Percentiles rank a stretch among this genome's conserved stretches.
Conservation (phyloP, 495 filamentous ascomycete species). For the Penicillium dipodomyicola region DNA sequence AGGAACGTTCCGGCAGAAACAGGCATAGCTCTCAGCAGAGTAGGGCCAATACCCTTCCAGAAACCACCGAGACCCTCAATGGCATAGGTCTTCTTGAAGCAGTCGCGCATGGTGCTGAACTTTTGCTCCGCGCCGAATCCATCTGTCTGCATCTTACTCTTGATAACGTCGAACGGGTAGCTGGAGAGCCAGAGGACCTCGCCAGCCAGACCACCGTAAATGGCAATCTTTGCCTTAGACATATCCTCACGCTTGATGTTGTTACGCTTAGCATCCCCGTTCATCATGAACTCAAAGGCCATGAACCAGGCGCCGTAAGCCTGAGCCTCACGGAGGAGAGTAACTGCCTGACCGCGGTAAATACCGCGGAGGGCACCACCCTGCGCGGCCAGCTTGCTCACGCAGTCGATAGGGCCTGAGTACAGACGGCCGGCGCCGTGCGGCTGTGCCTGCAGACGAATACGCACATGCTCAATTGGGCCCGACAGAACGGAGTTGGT, state of each 20-base stretch:
- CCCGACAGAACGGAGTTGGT: conserved; percentile 85
- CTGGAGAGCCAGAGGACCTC: conserved; percentile 90
- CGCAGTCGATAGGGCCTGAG: conserved; percentile 82
- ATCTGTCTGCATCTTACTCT: conserved; percentile 99
- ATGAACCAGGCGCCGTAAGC: conserved; percentile 96
- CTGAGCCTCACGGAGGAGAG: conserved; percentile 82
- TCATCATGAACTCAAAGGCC: conserved; percentile 95
- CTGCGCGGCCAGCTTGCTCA: conserved; percentile 71
- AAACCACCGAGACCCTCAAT: conserved; percentile 79
- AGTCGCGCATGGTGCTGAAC: conserved; percentile 83
- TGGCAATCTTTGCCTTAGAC: conserved; percentile 77
- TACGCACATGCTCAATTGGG: conserved; percentile 96
- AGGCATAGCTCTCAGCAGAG: conserved; percentile 92
- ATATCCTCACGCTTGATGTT: conserved; percentile 71
- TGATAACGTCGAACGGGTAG: conserved; percentile 95
- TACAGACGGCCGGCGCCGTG: conserved; percentile 80
- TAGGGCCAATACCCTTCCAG: conserved; percentile 96
- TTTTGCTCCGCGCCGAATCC: conserved; percentile 69
- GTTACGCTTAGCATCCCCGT: conserved; percentile 75
- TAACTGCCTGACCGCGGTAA: conserved; percentile 85
- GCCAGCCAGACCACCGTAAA: conserved; percentile 90
- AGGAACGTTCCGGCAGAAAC: conserved; percentile 96
- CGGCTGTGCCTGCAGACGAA: conserved; percentile 95
- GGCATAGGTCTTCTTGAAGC: conserved; percentile 78
- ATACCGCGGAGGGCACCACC: conserved; percentile 67